phyloP scores from a whole-genome alignment of 108 stramenopile species.

The Chaetoceros tenuissimus region DNA sequence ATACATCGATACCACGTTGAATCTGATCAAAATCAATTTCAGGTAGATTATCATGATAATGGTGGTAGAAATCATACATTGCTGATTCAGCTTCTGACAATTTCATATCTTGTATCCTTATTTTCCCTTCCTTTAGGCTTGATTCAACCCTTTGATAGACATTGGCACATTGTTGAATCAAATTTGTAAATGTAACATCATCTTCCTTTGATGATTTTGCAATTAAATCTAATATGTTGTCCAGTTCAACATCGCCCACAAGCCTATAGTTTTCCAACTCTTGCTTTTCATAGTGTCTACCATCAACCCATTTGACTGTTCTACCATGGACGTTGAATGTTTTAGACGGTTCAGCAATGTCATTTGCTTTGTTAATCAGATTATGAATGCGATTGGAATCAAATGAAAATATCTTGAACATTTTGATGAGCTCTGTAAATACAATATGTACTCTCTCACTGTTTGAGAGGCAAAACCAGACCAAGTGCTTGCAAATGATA shows the following conservation, averaged over 20 bases:
- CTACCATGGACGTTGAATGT: too few relatives aligned
- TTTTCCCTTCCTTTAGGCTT: neutral
- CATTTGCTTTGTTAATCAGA: too few relatives aligned
- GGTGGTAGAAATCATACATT: slow-evolving; percentile 13
- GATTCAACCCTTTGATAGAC: neutral
- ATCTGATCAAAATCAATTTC: slow-evolving; percentile 53
- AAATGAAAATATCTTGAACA: too few relatives aligned
- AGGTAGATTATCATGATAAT: slow-evolving; percentile 33
- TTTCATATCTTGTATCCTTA: neutral
- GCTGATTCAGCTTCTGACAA: neutral
- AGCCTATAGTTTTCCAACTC: slow-evolving; percentile 56
- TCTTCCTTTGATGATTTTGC: slow-evolving; percentile 13
- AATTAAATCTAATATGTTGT: slow-evolving; percentile 28
- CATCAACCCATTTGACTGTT: slow-evolving; percentile 2
- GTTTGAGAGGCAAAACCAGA: too few relatives aligned
- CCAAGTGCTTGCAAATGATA: too few relatives aligned
- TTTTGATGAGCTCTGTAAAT: too few relatives aligned
- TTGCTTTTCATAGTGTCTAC: slow-evolving; percentile 32
- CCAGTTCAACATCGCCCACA: slow-evolving; percentile 58
- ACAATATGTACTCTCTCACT: too few relatives aligned
- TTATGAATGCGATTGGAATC: too few relatives aligned
- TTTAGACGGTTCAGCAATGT: too few relatives aligned
- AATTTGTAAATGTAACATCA: neutral
- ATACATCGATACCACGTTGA: slow-evolving; percentile 67
- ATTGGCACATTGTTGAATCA: neutral